Conservation (phyloP, 2,329 filamentous ascomycete genomes). For the Talaromyces sp. region DNA sequence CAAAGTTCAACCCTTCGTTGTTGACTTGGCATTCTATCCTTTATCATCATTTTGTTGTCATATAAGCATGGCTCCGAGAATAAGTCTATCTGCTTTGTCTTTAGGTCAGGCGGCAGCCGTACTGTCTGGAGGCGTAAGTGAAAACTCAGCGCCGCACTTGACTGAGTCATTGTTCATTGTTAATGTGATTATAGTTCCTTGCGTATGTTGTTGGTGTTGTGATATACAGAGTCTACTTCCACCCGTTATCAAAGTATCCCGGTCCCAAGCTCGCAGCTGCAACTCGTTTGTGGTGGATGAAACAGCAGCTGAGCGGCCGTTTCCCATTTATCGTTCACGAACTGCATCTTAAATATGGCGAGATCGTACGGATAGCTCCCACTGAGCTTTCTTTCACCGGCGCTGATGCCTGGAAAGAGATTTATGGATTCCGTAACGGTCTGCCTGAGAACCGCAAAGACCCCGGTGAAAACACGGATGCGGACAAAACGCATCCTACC, state of each 20-base stretch:
- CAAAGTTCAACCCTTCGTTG: background rate
- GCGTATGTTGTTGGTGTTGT: conserved; percentile 14
- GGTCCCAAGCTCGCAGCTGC: conserved; percentile 28
- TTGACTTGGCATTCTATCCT: background rate
- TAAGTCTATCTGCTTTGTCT: background rate
- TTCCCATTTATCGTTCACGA: conserved; percentile 14
- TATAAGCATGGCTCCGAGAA: conserved; percentile 4
- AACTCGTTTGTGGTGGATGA: conserved; percentile 19
- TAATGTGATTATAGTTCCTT: background rate
- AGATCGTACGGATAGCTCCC: conserved; percentile 13
- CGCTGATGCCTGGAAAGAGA: conserved; percentile 15
- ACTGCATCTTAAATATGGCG: conserved; percentile 13
- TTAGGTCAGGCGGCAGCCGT: conserved; percentile 1
- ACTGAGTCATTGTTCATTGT: background rate
- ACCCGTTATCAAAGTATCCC: conserved; percentile 31
- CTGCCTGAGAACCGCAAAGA: conserved; percentile 13
- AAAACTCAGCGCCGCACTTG: background rate
- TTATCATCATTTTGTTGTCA: background rate
- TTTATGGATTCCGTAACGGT: conserved; percentile 13
- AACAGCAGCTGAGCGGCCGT: conserved; percentile 9
- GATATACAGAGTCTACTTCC: conserved; percentile 31
- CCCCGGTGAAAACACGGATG: conserved; percentile 13
- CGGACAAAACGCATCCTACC: conserved; percentile 9
- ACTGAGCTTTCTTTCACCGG: conserved; percentile 7
- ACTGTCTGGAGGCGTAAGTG: conserved; percentile 2